Base-by-base conservation (phyloP, 345 rosid genomes). In the Acer campestre region DNA sequence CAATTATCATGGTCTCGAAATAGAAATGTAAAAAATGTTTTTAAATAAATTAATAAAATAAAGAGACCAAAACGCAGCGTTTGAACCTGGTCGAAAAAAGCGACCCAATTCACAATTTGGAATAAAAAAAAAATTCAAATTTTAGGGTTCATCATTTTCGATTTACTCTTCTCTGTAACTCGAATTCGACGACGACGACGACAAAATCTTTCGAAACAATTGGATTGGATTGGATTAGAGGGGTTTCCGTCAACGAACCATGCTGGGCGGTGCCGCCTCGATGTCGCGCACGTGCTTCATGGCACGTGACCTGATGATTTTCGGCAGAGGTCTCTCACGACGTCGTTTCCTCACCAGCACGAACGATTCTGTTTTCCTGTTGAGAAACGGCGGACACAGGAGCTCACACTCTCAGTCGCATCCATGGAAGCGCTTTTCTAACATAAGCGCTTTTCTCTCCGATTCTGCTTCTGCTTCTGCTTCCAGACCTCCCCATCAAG, bases 371-470 rank as follows among this genome's bases (percentile, higher is more conserved):
- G 49, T 10, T 46, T 10, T 46, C 14, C 49, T 46, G 49, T 46
- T 46, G 49, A 46, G 14, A 46, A 46, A 46, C 12, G 10, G 12
- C 10, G 49, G 49, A 10, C 13, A 46, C 13, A 10, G 49, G 10
- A 46, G 22, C 63, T 59, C 27, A 7, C 13, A 59, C 63, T 59
- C 63, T 9, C 73, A 67, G 6, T 4, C 9, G 7, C 44, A 46
- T 31, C 75, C 78, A 76, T 63, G 84, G 80, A 72, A 63, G 75
- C 63, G 44, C 59, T 31, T 61, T 59, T 44, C 53, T 29, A 27
- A 14, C 64, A 48, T 83, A 69, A 73, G 82, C 51, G 84, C 82
- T 80, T 88, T 81, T 63, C 86, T 84, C 23, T 78, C 85, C n/a
- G 84, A 77, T 22, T 79, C 78, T 0, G 61, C 81, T 56, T 1